Evolutionary conservation across 768 basidiomycete genomes (phyloP), one percentile per base, ranked within the genome.

Genomic region (Russula sp.): DNA sequence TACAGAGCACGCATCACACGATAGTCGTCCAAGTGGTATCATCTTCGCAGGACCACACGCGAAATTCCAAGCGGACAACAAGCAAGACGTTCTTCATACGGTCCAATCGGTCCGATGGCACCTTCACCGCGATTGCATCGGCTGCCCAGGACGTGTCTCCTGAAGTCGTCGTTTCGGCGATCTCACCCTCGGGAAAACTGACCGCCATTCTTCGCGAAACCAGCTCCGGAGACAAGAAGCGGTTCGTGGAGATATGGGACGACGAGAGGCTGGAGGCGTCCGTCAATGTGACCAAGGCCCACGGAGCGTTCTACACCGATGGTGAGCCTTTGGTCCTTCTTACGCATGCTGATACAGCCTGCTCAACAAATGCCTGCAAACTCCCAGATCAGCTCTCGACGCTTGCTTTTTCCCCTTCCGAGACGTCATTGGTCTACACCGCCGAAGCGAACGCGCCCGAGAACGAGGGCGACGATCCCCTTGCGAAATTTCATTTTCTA

Each of bases 211-310:
- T 74, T 32, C 63, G 72, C 9, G 70, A 69, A 18, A 67, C 62
- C 0, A 64, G 52, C 18, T 39, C 45, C 9, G 37, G 31, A 2
- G 54, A 65, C 35, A 70, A 70, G 61, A 70, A 69, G 39, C 64
- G 71, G 14, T 69, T 67, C 52, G 64, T 75, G 20, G 74, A 75
- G 68, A 50, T 74, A 31, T 73, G 71, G 67, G 60, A 66, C 2
- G 68, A 68, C 0, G 73, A 74, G 4, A 47, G 60, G 22, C 27
- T 66, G 44, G 57, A 62, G 10, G 57, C 39, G 4, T 59, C 67
- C 9, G 45, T 59, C 22, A 50, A 66, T 0, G 70, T 73, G 4
- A 66, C 69, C 1, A 67, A 70, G 42, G 32, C 58, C 6, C 70
- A 73, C 50, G 70, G 68, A 3, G 67, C 63, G 2, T 74, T 69